Evolutionary conservation across 2,329 filamentous ascomycete species (phyloP), one percentile per base, ranked within the genome.

Genomic region (Pestalotiopsis sp.): DNA sequence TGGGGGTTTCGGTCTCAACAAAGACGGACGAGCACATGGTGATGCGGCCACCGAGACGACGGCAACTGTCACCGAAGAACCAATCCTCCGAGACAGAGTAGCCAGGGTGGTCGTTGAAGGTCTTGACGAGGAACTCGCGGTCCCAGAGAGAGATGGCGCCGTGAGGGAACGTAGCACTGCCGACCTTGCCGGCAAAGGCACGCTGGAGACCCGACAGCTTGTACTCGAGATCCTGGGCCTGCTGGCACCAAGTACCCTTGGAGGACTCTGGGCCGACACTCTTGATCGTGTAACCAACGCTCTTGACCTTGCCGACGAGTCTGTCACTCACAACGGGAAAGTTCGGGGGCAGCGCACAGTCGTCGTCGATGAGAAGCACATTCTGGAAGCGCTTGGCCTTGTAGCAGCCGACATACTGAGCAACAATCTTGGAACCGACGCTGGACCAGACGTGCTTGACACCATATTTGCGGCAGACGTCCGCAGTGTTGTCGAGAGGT

Each of bases 201-300:
- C 83, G 79, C 65, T 82, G 80, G 2, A 86, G 75, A 4, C 84
- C 84, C 14, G 81, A 82, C 66, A 86, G 76, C 70, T 86, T 86
- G 74, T 86, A 86, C 70, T 86, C 84, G n/a, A 86, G 74, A 72
- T 86, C 84, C 68, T 86, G 84, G 0, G 83, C 83, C 68, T 84
- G 83, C 65, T 83, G 81, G 36, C 80, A 81, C 66, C 75, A 79
- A 5, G 79, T 81, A 6, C 78, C 81, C 52, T 75, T 78, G 12
- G 76, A 74, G 0, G 75, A 75, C 13, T 79, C 72, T 0, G 80
- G 75, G 2, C 81, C 81, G n/a, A 81, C 79, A 4, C 76, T 79
- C 69, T 85, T 84, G 70, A 86, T 85, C 1, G 83, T 84, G 72
- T 86, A 86, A 0, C 84, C 84, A 52, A 86, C 79, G 66, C 83